Evolutionary conservation across 768 basidiomycete species (phyloP).

Genomic region (Mycena metata): DNA sequence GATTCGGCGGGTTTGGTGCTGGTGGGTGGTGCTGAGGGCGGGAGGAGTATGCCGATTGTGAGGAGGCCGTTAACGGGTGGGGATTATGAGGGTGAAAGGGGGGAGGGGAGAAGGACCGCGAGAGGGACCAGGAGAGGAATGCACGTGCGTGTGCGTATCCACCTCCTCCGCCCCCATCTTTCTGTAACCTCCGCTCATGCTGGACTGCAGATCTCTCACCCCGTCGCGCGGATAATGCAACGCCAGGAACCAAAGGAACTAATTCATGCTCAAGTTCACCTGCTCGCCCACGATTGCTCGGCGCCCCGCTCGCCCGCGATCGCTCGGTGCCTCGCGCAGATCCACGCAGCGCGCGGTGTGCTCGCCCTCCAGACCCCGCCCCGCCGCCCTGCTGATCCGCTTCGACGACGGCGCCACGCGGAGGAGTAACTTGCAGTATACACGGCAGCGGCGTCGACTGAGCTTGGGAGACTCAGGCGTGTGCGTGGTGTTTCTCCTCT

Average conservation of each 20-base stretch:
- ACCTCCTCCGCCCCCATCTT: background rate
- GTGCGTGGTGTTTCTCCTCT: slow-evolving; percentile 56
- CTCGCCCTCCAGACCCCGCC: slow-evolving; percentile 81
- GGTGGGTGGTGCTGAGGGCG: no score
- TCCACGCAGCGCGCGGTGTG: slow-evolving; percentile 84
- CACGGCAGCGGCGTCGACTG: no score
- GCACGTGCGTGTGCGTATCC: slow-evolving; percentile 75
- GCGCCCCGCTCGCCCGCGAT: slow-evolving; percentile 89
- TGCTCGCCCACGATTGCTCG: slow-evolving; percentile 82
- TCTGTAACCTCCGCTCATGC: background rate
- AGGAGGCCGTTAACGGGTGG: no score
- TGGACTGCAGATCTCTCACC: slow-evolving; percentile 75
- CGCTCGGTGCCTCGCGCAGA: no score
- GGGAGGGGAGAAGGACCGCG: no score
- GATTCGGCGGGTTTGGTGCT: no score
- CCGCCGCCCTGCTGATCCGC: slow-evolving; percentile 82
- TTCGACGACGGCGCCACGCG: no score
- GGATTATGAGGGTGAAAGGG: no score
- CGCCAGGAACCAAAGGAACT: slow-evolving; percentile 79
- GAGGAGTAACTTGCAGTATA: no score
- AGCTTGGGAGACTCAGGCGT: slow-evolving; percentile 79
- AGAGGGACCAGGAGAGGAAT: no score
- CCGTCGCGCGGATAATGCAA: slow-evolving; percentile 86
- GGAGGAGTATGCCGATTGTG: no score
- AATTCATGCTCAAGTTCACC: no score